Percentiles rank a stretch among this genome's conserved stretches.
phyloP scores from a whole-genome alignment of 306 rosid genomes.

The Trifolium fragiferum region DNA sequence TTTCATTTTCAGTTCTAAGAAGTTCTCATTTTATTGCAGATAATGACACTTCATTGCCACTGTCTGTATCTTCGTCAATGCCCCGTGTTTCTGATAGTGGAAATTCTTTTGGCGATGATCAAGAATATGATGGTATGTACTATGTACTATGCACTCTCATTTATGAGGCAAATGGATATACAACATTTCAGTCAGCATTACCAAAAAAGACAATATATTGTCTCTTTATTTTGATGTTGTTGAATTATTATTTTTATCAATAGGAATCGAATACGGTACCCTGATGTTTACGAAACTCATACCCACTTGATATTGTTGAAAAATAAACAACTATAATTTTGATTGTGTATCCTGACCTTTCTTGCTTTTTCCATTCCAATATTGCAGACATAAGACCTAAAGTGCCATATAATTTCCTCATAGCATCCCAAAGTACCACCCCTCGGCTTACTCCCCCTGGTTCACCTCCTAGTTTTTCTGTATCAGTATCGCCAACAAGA shows the following conservation, averaged over 20 bases:
- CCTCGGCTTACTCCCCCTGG: conserved; percentile 82
- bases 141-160: conserved; percentile 41
- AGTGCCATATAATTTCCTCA: conserved; percentile 60
- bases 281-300: too few relatives aligned
- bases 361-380: conserved; percentile 29
- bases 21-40: conserved; percentile 54
- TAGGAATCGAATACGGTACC: too few relatives aligned
- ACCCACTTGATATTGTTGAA: conserved; percentile 21
- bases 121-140: conserved; percentile 65
- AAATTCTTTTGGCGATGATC: conserved; percentile 58
- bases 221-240: conserved; percentile 4
- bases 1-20: conserved; percentile 32
- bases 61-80: conserved; percentile 56
- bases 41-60: conserved; percentile 55
- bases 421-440: conserved; percentile 77
- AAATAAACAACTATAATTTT: conserved; percentile 28
- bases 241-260: too few relatives aligned
- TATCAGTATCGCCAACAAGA: conserved; percentile 83
- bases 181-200: conserved; percentile 20
- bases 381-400: conserved; percentile 65
- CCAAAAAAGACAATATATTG: conserved; percentile 20
- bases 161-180: conserved; percentile 1
- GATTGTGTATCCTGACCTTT: conserved; percentile 26
- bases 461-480: conserved; percentile 82
- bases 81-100: conserved; percentile 57